Base-by-base conservation (phyloP, 139 green algal species). In the Chlorella sp. region DNA sequence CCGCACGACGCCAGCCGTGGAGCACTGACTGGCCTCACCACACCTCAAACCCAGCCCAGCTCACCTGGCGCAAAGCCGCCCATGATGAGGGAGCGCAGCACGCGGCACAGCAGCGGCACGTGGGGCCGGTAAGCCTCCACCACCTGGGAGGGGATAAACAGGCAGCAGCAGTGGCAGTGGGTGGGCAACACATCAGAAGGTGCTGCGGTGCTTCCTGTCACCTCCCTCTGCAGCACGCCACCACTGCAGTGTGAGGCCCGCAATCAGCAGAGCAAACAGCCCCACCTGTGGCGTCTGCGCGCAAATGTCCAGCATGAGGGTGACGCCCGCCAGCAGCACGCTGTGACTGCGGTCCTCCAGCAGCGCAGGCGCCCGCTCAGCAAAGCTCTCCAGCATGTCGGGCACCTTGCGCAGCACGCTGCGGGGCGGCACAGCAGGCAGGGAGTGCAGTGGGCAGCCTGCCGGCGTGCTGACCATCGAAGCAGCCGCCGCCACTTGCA, bases 391-490 rank as follows among this genome's bases (percentile, higher is more conserved):
- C 60, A 97, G 75, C 78, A 98, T 89, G 32, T 99, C 97, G 26
- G 97, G 97, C 38, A 98, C 93, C 90, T 99, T 99, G 55, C 94
- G 92, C 57, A 99, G 71, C 36, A 99, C 89, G 81, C 95, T 96
- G 87, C 44, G 38, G 23, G 51, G 51, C 44, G 44, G n/a, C 47
- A 28, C 26, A 47, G 28, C 65, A 12, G 32, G 65, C 32, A 73
- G 65, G 30, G 7, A 73, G 11, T 18, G n/a, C 25, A 51, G 44
- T n/a, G n/a, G 44, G 44, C 44, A 51, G 44, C 9, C 44, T 16
- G 44, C n/a, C n/a, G n/a, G n/a, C n/a, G n/a, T n/a, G n/a, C n/a
- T n/a, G n/a, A n/a, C n/a, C n/a, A n/a, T n/a, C n/a, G n/a, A n/a
- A n/a, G n/a, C n/a, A n/a, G n/a, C n/a, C 44, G 44, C 44, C 44